These are phyloP conservation scores for Fusarium euwallaceae DNA, from an alignment of 2,329 filamentous ascomycete species.

Conservation along the genomic window DNA sequence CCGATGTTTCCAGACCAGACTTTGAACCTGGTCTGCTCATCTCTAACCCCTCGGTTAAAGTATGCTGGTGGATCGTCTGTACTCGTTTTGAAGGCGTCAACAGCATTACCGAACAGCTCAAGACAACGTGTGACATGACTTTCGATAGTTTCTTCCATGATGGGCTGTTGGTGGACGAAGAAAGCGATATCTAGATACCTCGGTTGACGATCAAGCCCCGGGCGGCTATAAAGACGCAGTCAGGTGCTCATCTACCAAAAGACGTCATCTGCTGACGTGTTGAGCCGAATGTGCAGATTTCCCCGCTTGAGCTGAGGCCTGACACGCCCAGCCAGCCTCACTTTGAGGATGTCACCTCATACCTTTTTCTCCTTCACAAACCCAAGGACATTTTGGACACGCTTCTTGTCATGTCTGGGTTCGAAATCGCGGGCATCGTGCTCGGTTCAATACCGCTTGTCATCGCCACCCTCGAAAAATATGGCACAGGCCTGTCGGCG, in stretches of 20 bases:
- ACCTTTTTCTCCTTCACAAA: no score
- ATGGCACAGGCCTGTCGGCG: background rate
- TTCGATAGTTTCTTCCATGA: background rate
- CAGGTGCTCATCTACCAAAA: background rate
- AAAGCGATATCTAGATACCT: background rate
- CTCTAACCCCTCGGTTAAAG: background rate
- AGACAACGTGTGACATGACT: background rate
- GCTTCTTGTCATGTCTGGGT: conserved; percentile 5
- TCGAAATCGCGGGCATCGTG: conserved; percentile 10
- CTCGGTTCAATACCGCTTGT: conserved; percentile 15
- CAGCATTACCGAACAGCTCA: background rate
- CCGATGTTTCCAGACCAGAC: conserved; percentile 23
- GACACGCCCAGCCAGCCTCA: background rate
- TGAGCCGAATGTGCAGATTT: background rate
- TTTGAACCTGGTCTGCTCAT: conserved; percentile 24
- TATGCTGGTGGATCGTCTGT: no score
- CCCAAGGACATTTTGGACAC: background rate
- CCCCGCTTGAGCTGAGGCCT: background rate
- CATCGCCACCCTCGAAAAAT: conserved; percentile 1
- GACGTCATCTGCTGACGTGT: background rate
- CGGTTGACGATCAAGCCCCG: no score
- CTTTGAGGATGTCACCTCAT: background rate
- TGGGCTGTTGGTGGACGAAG: background rate
- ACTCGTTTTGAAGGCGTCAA: no score
- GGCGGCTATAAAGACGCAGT: background rate